Percentiles rank a stretch among this genome's conserved stretches.
Conservation (phyloP, 768 basidiomycete species). For the Boletus subparvulus region DNA sequence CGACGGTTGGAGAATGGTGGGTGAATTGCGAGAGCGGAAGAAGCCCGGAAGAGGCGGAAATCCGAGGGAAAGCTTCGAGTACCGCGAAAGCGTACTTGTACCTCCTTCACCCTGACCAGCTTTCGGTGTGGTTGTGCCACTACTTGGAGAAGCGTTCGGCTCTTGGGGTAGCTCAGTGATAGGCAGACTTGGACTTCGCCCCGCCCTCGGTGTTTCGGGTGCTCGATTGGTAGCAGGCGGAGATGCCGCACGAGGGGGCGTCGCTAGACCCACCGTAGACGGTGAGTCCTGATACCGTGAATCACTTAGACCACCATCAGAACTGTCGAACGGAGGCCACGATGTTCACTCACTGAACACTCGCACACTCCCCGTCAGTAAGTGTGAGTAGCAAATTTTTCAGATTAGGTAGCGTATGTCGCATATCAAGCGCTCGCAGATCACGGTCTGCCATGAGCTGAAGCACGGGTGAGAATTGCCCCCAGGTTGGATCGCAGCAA, state of each 20-base stretch:
- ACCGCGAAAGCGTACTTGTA: slow-evolving; percentile 24
- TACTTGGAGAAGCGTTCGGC: slow-evolving; percentile 44
- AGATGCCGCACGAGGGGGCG: slow-evolving; percentile 23
- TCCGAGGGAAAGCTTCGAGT: slow-evolving; percentile 49
- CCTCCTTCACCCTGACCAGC: slow-evolving; percentile 36
- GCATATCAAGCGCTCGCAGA: slow-evolving; percentile 85
- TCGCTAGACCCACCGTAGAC: slow-evolving; percentile 22
- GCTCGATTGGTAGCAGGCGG: slow-evolving; percentile 10
- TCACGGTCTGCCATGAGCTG: slow-evolving; percentile 92
- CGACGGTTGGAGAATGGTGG: slow-evolving; percentile 33
- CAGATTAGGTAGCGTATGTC: slow-evolving; percentile 95
- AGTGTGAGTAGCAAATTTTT: slow-evolving; percentile 90
- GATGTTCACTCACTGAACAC: slow-evolving; percentile 42
- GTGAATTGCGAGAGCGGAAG: slow-evolving; percentile 60
- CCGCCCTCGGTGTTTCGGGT: slow-evolving; percentile 30
- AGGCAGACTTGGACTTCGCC: slow-evolving; percentile 13
- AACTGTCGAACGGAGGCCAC: slow-evolving; percentile 1
- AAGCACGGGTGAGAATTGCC: slow-evolving; percentile 7
- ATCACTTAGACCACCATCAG: slow-evolving; percentile 19
- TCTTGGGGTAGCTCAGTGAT: slow-evolving; percentile 32
- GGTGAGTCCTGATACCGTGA: slow-evolving; percentile 21
- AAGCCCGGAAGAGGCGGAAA: slow-evolving; percentile 65
- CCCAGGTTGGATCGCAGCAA: background rate
- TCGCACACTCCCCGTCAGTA: slow-evolving; percentile 62
- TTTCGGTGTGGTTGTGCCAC: slow-evolving; percentile 61